These are phyloP conservation scores for Astrothelium subdiscretum DNA, from an alignment of 495 filamentous ascomycete genomes.

Conservation along the genomic window DNA sequence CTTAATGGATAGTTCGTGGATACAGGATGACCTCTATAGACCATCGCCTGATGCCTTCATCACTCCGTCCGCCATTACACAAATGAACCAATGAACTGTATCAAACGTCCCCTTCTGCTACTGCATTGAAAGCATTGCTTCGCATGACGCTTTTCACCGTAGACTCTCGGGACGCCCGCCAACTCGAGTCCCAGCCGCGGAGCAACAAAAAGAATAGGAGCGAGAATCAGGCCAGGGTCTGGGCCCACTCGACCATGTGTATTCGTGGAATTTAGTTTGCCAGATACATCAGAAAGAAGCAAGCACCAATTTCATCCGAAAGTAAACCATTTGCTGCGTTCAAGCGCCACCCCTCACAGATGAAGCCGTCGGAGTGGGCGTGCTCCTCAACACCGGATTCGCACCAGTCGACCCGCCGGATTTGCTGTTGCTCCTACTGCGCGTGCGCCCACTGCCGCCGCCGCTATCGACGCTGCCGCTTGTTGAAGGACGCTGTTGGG, in stretches of 20 bases:
- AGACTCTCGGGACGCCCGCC: not conserved
- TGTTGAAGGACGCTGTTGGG: not conserved
- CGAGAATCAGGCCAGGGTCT: no score
- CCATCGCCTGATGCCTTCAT: not conserved
- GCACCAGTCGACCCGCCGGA: not conserved
- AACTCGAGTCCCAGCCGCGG: not conserved
- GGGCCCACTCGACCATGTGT: no score
- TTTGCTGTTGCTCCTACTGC: not conserved
- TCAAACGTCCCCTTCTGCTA: not conserved
- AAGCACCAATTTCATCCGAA: not conserved
- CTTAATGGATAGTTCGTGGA: not conserved
- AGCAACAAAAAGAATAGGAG: not conserved
- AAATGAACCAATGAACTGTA: not conserved
- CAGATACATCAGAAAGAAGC: not conserved
- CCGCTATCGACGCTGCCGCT: not conserved
- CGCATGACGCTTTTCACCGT: not conserved
- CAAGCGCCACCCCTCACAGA: not conserved
- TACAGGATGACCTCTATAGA: slow-evolving; percentile 3
- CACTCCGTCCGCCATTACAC: not conserved
- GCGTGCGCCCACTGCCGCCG: not conserved
- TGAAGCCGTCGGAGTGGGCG: not conserved
- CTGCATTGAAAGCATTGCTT: not conserved
- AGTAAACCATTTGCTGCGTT: not conserved
- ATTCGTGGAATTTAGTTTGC: not conserved
- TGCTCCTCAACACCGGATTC: not conserved